A percentile compares a stretch with the other conserved stretches of the same genome.
Evolutionary conservation across 805 yeast species (phyloP).

Genomic region (Brettanomyces bruxellensis): DNA sequence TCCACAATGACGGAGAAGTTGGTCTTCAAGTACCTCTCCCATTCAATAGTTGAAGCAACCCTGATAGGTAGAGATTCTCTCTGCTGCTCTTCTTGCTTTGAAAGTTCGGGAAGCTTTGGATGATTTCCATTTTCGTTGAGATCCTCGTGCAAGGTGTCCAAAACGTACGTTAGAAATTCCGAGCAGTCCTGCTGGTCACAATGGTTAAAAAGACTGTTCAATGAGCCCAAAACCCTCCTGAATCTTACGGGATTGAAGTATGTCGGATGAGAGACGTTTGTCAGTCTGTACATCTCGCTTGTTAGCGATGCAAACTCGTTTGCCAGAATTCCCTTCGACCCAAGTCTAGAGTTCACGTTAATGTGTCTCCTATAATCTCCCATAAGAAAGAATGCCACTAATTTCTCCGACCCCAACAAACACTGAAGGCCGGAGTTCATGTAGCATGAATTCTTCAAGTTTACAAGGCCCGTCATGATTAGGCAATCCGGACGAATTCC

Average conservation of each 20-base stretch:
- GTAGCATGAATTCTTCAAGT: constrained; percentile 87
- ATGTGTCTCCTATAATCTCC: constrained; percentile 58
- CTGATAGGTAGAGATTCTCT: constrained; percentile 70
- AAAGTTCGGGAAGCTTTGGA: constrained; percentile 47
- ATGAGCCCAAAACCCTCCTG: constrained; percentile 57
- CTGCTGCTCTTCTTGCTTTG: constrained; percentile 60
- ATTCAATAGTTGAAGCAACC: constrained; percentile 78
- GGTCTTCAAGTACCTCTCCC: constrained; percentile 79
- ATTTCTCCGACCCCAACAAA: constrained; percentile 59
- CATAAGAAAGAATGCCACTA: constrained; percentile 53
- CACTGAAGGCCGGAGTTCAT: constrained; percentile 91
- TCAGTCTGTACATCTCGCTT: constrained; percentile 40
- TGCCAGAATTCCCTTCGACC: constrained; percentile 74
- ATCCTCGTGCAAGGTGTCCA: constrained; percentile 79
- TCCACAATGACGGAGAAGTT: constrained; percentile 77
- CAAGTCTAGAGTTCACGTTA: constrained; percentile 63
- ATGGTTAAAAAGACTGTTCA: constrained; percentile 57
- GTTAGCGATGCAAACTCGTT: constrained; percentile 56
- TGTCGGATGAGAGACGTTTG: constrained; percentile 10
- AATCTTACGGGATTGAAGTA: constrained; percentile 26
- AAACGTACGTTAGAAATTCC: constrained; percentile 65
- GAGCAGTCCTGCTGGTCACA: constrained; percentile 79
- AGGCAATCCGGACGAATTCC: constrained; percentile 8
- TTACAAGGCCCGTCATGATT: constrained; percentile 62
- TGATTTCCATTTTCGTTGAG: constrained; percentile 58